Evolutionary conservation across 2,329 filamentous ascomycete genomes (phyloP).

Genomic region (Neocatenulostroma microsporum): DNA sequence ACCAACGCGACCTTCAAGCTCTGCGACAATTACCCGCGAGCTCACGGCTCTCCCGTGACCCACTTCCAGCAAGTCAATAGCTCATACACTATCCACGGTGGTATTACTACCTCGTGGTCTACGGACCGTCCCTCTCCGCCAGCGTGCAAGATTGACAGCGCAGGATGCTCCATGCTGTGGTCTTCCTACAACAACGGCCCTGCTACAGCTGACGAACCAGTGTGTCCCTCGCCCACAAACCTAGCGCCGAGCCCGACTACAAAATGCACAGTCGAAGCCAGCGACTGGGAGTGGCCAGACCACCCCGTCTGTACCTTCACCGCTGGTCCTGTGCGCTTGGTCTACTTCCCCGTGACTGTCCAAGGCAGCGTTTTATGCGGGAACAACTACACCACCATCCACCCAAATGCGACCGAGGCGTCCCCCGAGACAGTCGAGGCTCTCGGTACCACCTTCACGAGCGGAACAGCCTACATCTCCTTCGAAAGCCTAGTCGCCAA

Average conservation of each 20-base stretch:
- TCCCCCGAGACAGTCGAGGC: slow-evolving; percentile 6
- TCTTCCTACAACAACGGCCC: neutral
- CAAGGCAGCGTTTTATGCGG: slow-evolving; percentile 5
- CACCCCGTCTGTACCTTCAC: neutral
- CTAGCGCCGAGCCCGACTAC: neutral
- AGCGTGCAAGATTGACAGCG: neutral
- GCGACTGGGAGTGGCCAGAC: neutral
- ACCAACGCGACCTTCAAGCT: neutral
- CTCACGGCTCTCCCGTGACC: neutral
- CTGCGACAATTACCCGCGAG: neutral
- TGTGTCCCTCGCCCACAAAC: neutral
- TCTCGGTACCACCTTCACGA: slow-evolving; percentile 12
- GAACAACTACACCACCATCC: slow-evolving; percentile 1
- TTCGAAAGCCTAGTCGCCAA: slow-evolving; percentile 10
- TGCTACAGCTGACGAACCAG: neutral
- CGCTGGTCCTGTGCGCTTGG: neutral
- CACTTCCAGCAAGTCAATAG: neutral
- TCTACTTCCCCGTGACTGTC: slow-evolving; percentile 5
- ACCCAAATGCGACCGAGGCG: neutral
- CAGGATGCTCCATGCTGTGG: neutral
- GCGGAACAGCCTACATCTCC: slow-evolving; percentile 15
- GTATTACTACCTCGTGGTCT: neutral
- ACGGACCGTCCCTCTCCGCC: neutral
- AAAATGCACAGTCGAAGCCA: neutral
- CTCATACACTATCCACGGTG: neutral